Evolutionary conservation across 2,329 filamentous ascomycete species (phyloP).

Genomic region (Cryphonectria parasitica): DNA sequence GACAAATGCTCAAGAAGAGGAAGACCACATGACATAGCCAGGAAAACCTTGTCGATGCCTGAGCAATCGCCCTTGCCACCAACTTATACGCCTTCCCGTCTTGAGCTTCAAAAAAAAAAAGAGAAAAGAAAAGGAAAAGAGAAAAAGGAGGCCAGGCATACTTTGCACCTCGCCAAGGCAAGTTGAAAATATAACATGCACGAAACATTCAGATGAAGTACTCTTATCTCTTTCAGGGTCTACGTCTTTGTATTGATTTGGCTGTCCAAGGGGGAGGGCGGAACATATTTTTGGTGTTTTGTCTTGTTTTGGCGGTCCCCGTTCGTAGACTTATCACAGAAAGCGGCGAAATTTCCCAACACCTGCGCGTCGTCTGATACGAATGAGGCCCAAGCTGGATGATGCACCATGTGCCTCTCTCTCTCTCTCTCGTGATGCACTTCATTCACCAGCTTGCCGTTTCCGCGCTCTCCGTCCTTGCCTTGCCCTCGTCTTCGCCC

Average conservation of each 20-base stretch:
- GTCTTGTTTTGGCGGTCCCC: background rate
- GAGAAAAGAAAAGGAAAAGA: background rate
- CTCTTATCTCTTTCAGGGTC: constrained; percentile 9
- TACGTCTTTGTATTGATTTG: constrained; percentile 27
- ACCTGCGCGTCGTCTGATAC: background rate
- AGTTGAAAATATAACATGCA: too few species aligned
- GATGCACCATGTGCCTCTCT: background rate
- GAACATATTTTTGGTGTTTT: too few species aligned
- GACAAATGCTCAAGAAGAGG: too few species aligned
- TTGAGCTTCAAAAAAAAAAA: background rate
- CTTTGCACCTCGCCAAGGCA: constrained; percentile 8
- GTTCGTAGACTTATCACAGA: background rate
- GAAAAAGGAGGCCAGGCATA: background rate
- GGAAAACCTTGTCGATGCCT: too few species aligned
- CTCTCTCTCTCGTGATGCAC: background rate
- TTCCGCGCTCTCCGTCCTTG: background rate
- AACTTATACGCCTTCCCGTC: too few species aligned
- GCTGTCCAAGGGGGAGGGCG: background rate
- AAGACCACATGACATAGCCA: too few species aligned
- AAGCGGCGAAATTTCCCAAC: background rate
- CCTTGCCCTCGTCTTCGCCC: background rate
- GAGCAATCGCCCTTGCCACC: too few species aligned
- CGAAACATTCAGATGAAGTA: too few species aligned
- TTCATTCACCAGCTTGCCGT: background rate
- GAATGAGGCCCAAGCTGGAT: background rate